Base-by-base conservation (phyloP, 2,329 filamentous ascomycete genomes). In the Emergomyces orientalis region DNA sequence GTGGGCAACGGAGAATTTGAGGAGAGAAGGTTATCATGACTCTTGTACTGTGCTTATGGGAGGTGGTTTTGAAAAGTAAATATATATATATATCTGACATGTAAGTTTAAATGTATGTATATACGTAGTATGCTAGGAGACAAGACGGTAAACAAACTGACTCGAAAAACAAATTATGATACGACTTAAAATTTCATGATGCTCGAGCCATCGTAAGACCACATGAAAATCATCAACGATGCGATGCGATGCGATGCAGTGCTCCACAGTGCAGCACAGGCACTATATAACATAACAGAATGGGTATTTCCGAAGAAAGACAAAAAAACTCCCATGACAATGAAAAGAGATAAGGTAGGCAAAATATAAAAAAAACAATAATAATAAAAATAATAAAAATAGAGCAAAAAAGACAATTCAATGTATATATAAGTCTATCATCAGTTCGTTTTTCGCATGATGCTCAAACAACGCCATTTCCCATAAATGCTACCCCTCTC, bases 391-490 rank as follows among this genome's bases (percentile, higher is more conserved):
- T n/a, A 47, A 37, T 39, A 0, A 51, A 51, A 52, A n/a, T 1
- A 57, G 34, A 43, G 58, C 49, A 32, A 56, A 39, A 57, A 62
- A 13, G 19, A 58, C 27, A 57, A 59, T 11, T 11, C 17, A 59
- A 59, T 19, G 19, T 37, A 32, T 60, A 49, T 13, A 32, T 13
- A 30, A 27, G 25, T 25, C 17, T 39, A 51, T 60, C 58, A 51
- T 51, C 17, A 37, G 11, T 6, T 52, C 45, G 30, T 37, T 52
- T 60, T 60, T 43, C 58, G 47, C 34, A 30, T 41, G 11, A 51
- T 60, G 30, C 56, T 25, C 39, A 58, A 45, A 45, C 17, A 58
- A 47, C 56, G 56, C 56, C 56, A 58, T 58, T 58, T 58, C 56
- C 56, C 56, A n/a, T 45, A 13, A 45, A 30, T 37, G 19, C 43